phyloP scores from a whole-genome alignment of 2,329 filamentous ascomycete genomes.

The Pseudocercospora eumusae region DNA sequence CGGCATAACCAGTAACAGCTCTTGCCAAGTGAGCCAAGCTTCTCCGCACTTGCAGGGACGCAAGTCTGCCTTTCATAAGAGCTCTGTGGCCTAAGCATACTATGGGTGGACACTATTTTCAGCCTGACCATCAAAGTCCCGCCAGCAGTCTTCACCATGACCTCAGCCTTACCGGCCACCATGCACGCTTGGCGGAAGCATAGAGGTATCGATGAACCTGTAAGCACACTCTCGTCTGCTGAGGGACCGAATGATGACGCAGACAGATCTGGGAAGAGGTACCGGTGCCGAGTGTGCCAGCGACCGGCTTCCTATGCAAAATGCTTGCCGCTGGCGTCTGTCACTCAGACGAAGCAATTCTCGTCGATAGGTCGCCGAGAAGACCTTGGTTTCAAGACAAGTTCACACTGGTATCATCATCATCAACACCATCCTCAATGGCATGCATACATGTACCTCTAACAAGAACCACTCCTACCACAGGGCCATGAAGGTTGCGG shows the following conservation, averaged over 20 bases:
- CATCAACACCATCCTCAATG: background rate
- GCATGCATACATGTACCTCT: no score
- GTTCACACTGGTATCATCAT: slow-evolving; percentile 28
- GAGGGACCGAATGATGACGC: background rate
- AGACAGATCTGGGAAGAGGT: slow-evolving; percentile 26
- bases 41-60: background rate
- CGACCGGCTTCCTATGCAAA: slow-evolving; percentile 39
- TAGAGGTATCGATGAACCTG: slow-evolving; percentile 36
- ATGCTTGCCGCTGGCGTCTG: slow-evolving; percentile 44
- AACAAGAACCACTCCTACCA: slow-evolving; percentile 10
- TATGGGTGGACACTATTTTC: background rate
- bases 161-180: slow-evolving; percentile 27
- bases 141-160: background rate
- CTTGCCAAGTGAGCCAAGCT: background rate
- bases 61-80: background rate
- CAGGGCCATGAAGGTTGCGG: slow-evolving; percentile 31
- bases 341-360: slow-evolving; percentile 40
- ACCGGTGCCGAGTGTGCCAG: slow-evolving; percentile 32
- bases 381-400: slow-evolving; percentile 38
- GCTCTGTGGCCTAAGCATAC: background rate
- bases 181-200: slow-evolving; percentile 45
- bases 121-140: slow-evolving; percentile 1
- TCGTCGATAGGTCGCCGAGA: slow-evolving; percentile 31
- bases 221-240: slow-evolving; percentile 19
- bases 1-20: background rate